Base-by-base conservation (phyloP, 2,329 filamentous ascomycete genomes). In the Aspergillus sp. region DNA sequence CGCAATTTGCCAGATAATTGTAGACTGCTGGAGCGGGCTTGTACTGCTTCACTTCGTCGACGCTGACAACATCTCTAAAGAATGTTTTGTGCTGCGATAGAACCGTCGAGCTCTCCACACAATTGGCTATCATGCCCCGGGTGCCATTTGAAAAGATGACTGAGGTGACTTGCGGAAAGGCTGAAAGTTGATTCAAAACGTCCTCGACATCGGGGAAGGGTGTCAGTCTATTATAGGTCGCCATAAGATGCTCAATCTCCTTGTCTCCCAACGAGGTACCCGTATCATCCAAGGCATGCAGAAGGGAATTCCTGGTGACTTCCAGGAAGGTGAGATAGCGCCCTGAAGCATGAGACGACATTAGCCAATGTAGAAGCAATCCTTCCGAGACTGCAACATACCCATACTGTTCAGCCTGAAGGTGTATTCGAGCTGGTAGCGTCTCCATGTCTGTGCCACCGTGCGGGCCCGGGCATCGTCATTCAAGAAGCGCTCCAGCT, bases 351-450 rank as follows among this genome's bases (percentile, higher is more conserved):
- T 57, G 6, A 55, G 32, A 41, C 49, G 32, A 13, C 28, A 55
- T 58, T 30, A 57, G 30, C 55, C 58, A 57, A 52, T 32, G 32
- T 30, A 45, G 5, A 13, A 36, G 12, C 32, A 36, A 13, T 5
- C 4, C 32, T 10, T 39, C 51, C 55, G 45, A 36, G 13, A 48
- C 17, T 12, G 1, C 19, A 74, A 21, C 78, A 63, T 78, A 89
- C 90, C 83, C 89, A 92, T 92, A 80, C 86, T 88, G 69, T 88
- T 92, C 65, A 89, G 76, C 55, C 90, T 81, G 88, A 88, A 92
- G 41, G 89, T 91, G 68, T 92, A 93, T 74, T 92, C 90, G 8
- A 92, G 79, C 73, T 92, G 90, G 69, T 89, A 89, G 30, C 83
- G 82, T 58, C 90, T 81, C 85, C 89, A 91, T 69, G 85, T 74